Conservation (phyloP, 2,329 filamentous ascomycete species). For the Neoascochyta sp. region DNA sequence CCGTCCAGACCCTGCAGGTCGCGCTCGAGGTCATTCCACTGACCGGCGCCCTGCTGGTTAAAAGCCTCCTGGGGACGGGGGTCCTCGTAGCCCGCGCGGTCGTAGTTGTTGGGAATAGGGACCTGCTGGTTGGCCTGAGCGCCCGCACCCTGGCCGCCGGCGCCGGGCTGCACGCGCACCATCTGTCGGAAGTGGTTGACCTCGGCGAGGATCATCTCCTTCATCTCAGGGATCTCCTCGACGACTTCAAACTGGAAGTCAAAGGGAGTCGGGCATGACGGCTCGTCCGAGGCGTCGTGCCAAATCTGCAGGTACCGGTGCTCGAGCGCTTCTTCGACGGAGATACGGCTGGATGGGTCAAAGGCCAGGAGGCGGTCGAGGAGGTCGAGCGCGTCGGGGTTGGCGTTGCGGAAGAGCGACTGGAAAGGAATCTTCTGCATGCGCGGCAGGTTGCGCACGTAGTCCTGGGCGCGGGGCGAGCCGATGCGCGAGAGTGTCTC, state of each 20-base stretch:
- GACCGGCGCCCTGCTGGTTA: conserved; percentile 38
- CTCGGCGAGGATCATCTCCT: conserved; percentile 95
- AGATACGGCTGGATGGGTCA: conserved; percentile 88
- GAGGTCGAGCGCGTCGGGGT: conserved; percentile 91
- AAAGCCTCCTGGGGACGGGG: conserved; percentile 58
- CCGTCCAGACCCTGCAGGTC: conserved; percentile 48
- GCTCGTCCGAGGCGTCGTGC: conserved; percentile 97
- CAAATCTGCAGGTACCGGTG: conserved; percentile 96
- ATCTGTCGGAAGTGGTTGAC: conserved; percentile 75
- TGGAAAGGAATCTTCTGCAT: conserved; percentile 94
- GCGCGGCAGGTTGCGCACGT: conserved; percentile 90
- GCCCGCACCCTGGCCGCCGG: conserved; percentile 26
- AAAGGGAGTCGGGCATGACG: conserved; percentile 86
- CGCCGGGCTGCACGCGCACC: conserved; percentile 44
- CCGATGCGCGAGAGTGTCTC: conserved; percentile 92
- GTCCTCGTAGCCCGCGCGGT: conserved; percentile 57
- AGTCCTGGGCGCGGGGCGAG: conserved; percentile 92
- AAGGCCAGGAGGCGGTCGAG: conserved; percentile 97
- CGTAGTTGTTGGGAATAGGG: conserved; percentile 60
- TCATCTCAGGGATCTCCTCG: conserved; percentile 92
- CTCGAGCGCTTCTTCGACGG: conserved; percentile 90
- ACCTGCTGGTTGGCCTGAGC: conserved; percentile 50
- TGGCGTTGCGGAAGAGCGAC: conserved; percentile 85
- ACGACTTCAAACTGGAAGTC: conserved; percentile 99
- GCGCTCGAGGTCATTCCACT: conserved; percentile 42